Conservation (phyloP, 2,329 filamentous ascomycete species). For the Sporothrix humicola region DNA sequence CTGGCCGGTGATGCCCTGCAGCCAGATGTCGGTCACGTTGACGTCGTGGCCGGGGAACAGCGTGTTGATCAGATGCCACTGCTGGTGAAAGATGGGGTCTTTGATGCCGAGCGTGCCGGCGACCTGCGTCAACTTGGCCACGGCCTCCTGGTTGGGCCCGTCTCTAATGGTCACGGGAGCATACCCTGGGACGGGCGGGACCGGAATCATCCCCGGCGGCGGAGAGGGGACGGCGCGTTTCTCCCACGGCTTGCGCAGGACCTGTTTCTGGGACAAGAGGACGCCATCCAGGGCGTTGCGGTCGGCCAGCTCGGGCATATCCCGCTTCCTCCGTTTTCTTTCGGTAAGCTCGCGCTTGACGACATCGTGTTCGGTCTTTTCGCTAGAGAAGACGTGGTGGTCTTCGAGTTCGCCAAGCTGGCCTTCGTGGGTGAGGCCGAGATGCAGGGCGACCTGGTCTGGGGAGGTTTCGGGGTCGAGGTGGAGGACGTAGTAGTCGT, state of each 20-base stretch:
- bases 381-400: constrained; percentile 85
- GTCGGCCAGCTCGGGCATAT: constrained; percentile 43
- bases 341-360: constrained; percentile 60
- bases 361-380: constrained; percentile 65
- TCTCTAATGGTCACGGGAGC: constrained; percentile 34
- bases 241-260: constrained; percentile 56
- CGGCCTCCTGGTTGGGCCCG: constrained; percentile 50
- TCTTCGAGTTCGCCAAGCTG: constrained; percentile 75
- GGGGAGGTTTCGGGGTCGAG: constrained; percentile 71
- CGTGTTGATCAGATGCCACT: constrained; percentile 94
- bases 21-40: constrained; percentile 94
- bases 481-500: constrained; percentile 94
- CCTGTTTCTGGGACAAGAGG: constrained; percentile 77
- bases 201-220: not conserved
- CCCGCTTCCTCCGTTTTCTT: constrained; percentile 67
- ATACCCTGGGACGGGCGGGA: not conserved
- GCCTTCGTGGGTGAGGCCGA: constrained; percentile 83
- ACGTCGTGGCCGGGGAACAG: constrained; percentile 84
- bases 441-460: constrained; percentile 68
- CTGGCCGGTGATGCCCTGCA: constrained; percentile 86
- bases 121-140: constrained; percentile 64
- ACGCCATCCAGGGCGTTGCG: constrained; percentile 73
- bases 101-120: constrained; percentile 72
- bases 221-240: constrained; percentile 55
- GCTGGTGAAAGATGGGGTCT: constrained; percentile 90